These are phyloP conservation scores for Tricharina praecox DNA, from an alignment of 495 filamentous ascomycete species.

Conservation along the genomic window DNA sequence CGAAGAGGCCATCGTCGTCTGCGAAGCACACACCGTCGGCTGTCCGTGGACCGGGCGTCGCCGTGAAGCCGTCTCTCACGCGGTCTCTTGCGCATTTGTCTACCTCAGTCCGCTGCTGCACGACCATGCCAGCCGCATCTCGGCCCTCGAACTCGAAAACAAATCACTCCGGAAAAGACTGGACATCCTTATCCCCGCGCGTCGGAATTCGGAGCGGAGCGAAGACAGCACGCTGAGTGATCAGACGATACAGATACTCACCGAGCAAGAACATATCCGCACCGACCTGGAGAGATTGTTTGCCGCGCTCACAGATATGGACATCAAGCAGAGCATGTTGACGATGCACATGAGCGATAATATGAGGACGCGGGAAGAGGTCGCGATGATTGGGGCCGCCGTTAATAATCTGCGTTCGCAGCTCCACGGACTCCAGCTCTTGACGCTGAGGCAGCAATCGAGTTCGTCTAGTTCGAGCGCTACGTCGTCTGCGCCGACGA, in stretches of 20 bases:
- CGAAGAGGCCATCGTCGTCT: conserved; percentile 36
- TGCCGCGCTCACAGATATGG: conserved; percentile 35
- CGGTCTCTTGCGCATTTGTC: conserved; percentile 39
- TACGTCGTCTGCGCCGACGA: background rate
- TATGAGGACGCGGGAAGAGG: conserved; percentile 48
- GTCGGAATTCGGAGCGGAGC: conserved; percentile 1
- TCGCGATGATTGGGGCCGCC: conserved; percentile 48
- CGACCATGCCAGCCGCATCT: conserved; percentile 39
- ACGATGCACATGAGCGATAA: conserved; percentile 44
- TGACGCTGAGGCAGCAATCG: conserved; percentile 41
- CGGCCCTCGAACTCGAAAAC: conserved; percentile 40
- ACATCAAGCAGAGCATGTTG: conserved; percentile 49
- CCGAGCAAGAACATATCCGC: conserved; percentile 50
- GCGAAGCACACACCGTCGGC: conserved; percentile 39
- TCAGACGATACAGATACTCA: conserved; percentile 43
- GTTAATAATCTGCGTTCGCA: conserved; percentile 48
- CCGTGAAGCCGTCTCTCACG: conserved; percentile 36
- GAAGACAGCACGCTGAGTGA: conserved; percentile 27
- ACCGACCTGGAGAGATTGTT: conserved; percentile 44
- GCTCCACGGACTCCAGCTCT: conserved; percentile 43
- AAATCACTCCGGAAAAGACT: conserved; percentile 41
- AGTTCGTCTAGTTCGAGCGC: background rate
- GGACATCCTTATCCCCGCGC: conserved; percentile 32
- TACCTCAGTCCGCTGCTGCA: conserved; percentile 42
- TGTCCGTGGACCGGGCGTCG: conserved; percentile 39